Evolutionary conservation across 768 basidiomycete species (phyloP), one percentile per base, ranked within the genome.

Genomic region (Sarcomyxa edulis): DNA sequence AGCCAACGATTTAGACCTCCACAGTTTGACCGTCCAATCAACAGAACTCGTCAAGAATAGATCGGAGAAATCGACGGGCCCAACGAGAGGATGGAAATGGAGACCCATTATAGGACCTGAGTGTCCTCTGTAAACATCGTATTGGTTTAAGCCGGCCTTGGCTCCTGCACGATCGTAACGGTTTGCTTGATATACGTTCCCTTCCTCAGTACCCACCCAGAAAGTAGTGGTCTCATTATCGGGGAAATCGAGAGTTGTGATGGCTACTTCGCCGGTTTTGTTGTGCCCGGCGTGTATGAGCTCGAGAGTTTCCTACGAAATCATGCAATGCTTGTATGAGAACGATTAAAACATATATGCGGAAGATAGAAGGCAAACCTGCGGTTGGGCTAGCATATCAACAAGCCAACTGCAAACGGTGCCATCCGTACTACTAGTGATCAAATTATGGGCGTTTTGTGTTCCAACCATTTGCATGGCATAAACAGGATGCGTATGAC

Each of bases 401-500:
- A 96, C 89, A 7, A 95, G 66, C 96, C 96, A 99, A 58, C 88
- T 90, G 61, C 96, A 98, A 5, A 99, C 90, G 19, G 84, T 84
- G 3, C 96, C 96, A 59, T 99, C 96, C 8, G 96, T 97, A 51
- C 93, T 96, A 52, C 87, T 90, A 8, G 93, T 92, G 47, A 99
- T 92, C 42, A 99, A 65, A 54, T 96, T 98, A 60, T 98, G 94
- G 1, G 96, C 96, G 56, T 98, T 97, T 62, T 98, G 96, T 2
- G 96, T 96, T 7, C 96, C 96, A 12, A 98, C 89, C 83, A 97
- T 92, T 48, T 88, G 83, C 84, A 99, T 96, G 0, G 91, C 88
- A 64, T 99, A 99, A 26, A 99, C 90, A 1, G 96, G 96, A 61
- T 99, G 95, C 3, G 96, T 98, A 56, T 99, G 96, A 0, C 96